Percentiles rank a stretch among this genome's conserved stretches.
phyloP scores from a whole-genome alignment of 441 rosid species.

The Codiaeum variegatum region DNA sequence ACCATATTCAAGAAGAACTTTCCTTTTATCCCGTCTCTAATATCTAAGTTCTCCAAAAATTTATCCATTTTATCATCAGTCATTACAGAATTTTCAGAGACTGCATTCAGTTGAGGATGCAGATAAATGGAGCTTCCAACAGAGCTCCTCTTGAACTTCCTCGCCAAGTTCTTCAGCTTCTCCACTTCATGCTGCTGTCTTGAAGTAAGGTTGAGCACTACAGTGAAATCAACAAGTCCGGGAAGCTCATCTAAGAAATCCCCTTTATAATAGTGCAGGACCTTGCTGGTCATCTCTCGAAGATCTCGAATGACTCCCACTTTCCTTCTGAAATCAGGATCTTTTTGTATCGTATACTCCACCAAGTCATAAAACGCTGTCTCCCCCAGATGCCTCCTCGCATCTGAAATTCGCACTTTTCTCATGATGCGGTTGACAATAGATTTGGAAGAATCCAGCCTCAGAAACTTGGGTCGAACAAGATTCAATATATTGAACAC shows the following conservation, averaged over 20 bases:
- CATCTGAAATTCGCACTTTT: constrained; percentile 45
- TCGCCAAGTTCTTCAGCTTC: constrained; percentile 32
- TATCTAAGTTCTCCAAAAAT: constrained; percentile 28
- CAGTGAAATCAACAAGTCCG: constrained; percentile 75
- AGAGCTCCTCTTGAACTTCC: constrained; percentile 40
- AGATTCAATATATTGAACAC: constrained; percentile 80
- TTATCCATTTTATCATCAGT: constrained; percentile 43
- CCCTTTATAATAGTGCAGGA: constrained; percentile 85
- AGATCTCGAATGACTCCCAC: constrained; percentile 63
- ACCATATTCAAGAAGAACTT: constrained; percentile 66
- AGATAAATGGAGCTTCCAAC: constrained; percentile 45
- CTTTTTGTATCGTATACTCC: constrained; percentile 62
- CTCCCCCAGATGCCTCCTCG: constrained; percentile 42
- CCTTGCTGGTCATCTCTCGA: constrained; percentile 68
- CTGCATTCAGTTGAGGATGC: constrained; percentile 37
- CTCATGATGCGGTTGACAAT: constrained; percentile 57
- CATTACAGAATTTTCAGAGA: constrained; percentile 25
- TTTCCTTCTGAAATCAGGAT: constrained; percentile 42
- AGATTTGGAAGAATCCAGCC: constrained; percentile 33
- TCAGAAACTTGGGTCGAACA: constrained; percentile 77
- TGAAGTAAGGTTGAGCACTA: constrained; percentile 52
- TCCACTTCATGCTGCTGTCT: constrained; percentile 49
- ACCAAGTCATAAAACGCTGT: constrained; percentile 55
- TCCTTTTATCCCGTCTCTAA: constrained; percentile 65
- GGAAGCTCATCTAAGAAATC: constrained; percentile 84